Conservation (phyloP, 2,329 filamentous ascomycete genomes). For the Pestalotiopsis sp. region DNA sequence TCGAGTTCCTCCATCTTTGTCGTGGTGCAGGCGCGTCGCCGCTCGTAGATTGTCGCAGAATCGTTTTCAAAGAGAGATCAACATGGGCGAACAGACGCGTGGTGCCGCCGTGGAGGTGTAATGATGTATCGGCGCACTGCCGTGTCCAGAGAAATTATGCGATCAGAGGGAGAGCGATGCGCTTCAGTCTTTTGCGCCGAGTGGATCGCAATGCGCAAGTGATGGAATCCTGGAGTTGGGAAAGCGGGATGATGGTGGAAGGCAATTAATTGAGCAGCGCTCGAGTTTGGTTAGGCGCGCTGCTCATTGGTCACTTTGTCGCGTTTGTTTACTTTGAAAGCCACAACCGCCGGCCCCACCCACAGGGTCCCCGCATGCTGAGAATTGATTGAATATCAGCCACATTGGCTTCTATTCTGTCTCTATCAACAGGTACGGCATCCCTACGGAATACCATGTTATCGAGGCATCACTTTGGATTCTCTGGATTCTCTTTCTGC, state of each 20-base stretch:
- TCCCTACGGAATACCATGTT: too few species aligned
- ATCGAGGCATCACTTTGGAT: background rate
- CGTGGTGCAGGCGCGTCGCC: background rate
- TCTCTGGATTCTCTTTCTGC: background rate
- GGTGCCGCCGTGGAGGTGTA: background rate
- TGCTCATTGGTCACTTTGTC: background rate
- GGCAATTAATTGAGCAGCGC: background rate
- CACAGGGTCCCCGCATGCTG: too few species aligned
- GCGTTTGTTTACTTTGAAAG: constrained; percentile 11
- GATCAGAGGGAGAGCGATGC: background rate
- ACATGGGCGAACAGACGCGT: background rate
- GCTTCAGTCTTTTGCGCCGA: background rate
- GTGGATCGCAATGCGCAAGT: background rate
- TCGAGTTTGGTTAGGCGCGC: background rate
- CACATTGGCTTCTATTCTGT: too few species aligned
- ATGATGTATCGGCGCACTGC: background rate
- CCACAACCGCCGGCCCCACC: background rate
- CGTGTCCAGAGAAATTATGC: background rate
- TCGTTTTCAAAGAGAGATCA: background rate
- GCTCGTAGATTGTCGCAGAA: background rate
- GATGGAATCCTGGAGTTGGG: background rate
- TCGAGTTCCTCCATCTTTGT: constrained; percentile 29
- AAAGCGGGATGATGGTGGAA: constrained; percentile 7
- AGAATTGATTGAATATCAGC: too few species aligned
- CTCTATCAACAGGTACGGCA: too few species aligned